Percentiles rank a stretch among this genome's conserved stretches.
Conservation (phyloP, 2,329 filamentous ascomycete species). For the Phyllosticta citrichinensis region DNA sequence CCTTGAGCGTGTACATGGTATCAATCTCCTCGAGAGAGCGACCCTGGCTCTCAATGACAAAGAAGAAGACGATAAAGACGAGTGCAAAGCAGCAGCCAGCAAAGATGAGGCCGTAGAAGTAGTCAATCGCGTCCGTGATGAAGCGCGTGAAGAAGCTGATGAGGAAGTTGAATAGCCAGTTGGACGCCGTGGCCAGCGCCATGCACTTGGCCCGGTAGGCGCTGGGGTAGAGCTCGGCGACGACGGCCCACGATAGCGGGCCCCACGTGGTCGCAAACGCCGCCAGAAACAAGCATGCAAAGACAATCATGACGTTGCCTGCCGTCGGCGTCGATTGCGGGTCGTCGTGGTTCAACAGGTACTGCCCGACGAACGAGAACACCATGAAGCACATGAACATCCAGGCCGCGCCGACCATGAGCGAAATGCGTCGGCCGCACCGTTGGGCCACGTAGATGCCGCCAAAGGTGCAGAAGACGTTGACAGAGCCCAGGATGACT, state of each 20-base stretch:
- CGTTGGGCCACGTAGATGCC: conserved; percentile 40
- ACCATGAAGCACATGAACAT: conserved; percentile 48
- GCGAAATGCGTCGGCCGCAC: conserved; percentile 37
- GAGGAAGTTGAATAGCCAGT: conserved; percentile 23
- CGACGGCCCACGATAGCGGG: conserved; percentile 23
- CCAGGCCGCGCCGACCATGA: conserved; percentile 36
- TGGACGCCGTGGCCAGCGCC: conserved; percentile 26
- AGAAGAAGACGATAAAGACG: conserved; percentile 28
- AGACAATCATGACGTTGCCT: conserved; percentile 25
- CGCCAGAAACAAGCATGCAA: conserved; percentile 27
- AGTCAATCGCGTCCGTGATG: conserved; percentile 25
- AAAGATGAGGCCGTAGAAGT: conserved; percentile 31
- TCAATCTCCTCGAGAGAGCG: conserved; percentile 31
- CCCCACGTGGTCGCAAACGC: conserved; percentile 27
- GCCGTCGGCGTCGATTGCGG: conserved; percentile 17
- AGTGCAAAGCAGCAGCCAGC: conserved; percentile 26
- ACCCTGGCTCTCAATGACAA: conserved; percentile 29
- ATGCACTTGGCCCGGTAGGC: conserved; percentile 29
- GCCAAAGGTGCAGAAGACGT: conserved; percentile 38
- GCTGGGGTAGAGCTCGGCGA: conserved; percentile 25
- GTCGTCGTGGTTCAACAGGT: conserved; percentile 21
- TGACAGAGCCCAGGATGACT: conserved; percentile 39
- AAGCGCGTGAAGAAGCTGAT: conserved; percentile 44
- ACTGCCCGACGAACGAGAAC: conserved; percentile 34
- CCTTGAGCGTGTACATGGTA: conserved; percentile 50